Conservation (phyloP, 1,284 basidiomycete genomes). For the Psilocybe mexicana region DNA sequence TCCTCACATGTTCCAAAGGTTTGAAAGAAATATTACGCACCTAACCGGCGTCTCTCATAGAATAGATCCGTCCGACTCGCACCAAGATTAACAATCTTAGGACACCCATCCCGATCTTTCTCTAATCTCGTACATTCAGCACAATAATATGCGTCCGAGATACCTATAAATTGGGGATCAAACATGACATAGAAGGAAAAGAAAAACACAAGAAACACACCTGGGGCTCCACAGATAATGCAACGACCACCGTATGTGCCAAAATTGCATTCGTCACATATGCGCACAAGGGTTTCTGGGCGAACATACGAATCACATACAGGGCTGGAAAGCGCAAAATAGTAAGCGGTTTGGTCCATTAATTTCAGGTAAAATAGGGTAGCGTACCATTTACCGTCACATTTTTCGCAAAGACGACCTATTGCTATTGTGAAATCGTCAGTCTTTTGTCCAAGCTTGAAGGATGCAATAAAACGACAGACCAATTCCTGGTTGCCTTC, state of each 20-base stretch:
- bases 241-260: slow-evolving; percentile 96
- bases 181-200: neutral
- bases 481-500: slow-evolving; percentile 95
- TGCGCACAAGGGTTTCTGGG: slow-evolving; percentile 95
- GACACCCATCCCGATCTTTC: slow-evolving; percentile 98
- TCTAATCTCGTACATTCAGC: slow-evolving; percentile 95
- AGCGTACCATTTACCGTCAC: slow-evolving; percentile 94
- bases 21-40: slow-evolving; percentile 34
- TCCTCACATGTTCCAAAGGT: neutral
- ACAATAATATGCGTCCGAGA: slow-evolving; percentile 97
- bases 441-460: neutral
- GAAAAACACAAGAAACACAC: slow-evolving; percentile 45
- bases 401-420: slow-evolving; percentile 97
- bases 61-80: slow-evolving; percentile 88
- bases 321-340: slow-evolving; percentile 56
- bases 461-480: slow-evolving; percentile 31
- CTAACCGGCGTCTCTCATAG: slow-evolving; percentile 82
- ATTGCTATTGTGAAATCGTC: slow-evolving; percentile 63
- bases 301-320: slow-evolving; percentile 99
- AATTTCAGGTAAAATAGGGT: slow-evolving; percentile 26
- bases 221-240: slow-evolving; percentile 94
- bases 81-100: slow-evolving; percentile 97
- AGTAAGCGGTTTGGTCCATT: too few species aligned
- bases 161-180: slow-evolving; percentile 52
- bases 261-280: slow-evolving; percentile 99